Evolutionary conservation across 331 rosid genomes (phyloP).

Genomic region (Telfairia occidentalis): DNA sequence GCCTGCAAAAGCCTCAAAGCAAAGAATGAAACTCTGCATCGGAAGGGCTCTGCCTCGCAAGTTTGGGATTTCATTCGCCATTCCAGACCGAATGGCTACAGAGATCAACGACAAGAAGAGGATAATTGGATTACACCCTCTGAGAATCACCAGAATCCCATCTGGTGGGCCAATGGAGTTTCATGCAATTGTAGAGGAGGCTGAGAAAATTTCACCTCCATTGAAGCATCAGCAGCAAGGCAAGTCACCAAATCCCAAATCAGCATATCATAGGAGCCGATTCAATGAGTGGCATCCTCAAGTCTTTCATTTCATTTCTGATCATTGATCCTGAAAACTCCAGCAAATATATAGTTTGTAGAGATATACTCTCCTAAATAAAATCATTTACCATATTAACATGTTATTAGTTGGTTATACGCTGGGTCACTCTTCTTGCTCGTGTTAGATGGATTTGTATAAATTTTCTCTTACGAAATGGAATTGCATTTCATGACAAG

Average conservation of each 20-base stretch:
- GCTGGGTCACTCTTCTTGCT: too few species aligned
- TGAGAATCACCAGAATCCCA: slow-evolving; percentile 33
- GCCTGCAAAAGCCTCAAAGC: not conserved
- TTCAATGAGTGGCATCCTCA: slow-evolving; percentile 30
- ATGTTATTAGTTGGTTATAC: not conserved
- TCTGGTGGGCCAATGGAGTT: slow-evolving; percentile 31
- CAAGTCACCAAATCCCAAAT: slow-evolving; percentile 13
- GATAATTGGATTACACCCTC: slow-evolving; percentile 23
- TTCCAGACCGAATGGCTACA: slow-evolving; percentile 25
- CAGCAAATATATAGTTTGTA: not conserved
- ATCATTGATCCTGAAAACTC: not conserved
- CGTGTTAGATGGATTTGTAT: not conserved
- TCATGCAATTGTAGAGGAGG: slow-evolving; percentile 21
- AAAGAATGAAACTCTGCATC: slow-evolving; percentile 3
- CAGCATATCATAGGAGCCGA: slow-evolving; percentile 22
- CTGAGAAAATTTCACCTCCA: slow-evolving; percentile 16
- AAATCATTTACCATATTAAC: too few species aligned
- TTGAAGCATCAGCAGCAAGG: not conserved
- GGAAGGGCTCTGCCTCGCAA: slow-evolving; percentile 18
- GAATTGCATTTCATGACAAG: too few species aligned
- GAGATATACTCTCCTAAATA: not conserved
- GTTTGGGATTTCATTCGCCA: slow-evolving; percentile 31
- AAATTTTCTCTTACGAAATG: not conserved
- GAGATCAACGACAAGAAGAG: slow-evolving; percentile 32
- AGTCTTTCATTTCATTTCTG: slow-evolving; percentile 13